These are phyloP conservation scores for Botrytis sinoallii DNA, from an alignment of 2,329 filamentous ascomycete genomes.

Conservation along the genomic window DNA sequence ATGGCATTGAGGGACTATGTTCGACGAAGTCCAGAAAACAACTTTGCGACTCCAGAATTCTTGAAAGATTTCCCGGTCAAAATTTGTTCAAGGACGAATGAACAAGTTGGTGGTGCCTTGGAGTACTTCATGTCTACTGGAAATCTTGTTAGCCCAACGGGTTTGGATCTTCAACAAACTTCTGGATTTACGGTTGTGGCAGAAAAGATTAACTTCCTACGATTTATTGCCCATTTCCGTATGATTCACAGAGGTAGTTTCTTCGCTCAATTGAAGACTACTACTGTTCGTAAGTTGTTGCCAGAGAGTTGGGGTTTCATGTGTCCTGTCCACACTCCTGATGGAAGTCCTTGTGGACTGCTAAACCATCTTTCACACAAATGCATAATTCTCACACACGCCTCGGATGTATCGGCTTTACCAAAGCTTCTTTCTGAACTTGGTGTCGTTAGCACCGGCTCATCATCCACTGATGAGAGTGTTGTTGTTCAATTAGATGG, in stretches of 20 bases:
- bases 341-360: slow-evolving; percentile 91
- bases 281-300: slow-evolving; percentile 89
- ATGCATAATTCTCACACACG: slow-evolving; percentile 79
- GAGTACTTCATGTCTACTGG: slow-evolving; percentile 97
- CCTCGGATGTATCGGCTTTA: slow-evolving; percentile 70
- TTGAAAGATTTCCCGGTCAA: slow-evolving; percentile 72
- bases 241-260: slow-evolving; percentile 99
- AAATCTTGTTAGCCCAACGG: slow-evolving; percentile 86
- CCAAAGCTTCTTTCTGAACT: slow-evolving; percentile 73
- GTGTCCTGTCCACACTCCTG: slow-evolving; percentile 95
- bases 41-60: slow-evolving; percentile 77
- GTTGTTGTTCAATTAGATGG: slow-evolving; percentile 90
- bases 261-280: slow-evolving; percentile 96
- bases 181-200: slow-evolving; percentile 96
- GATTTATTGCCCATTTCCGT: slow-evolving; percentile 97
- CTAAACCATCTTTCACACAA: slow-evolving; percentile 95
- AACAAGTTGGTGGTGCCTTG: slow-evolving; percentile 80
- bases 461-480: slow-evolving; percentile 76
- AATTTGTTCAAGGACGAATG: slow-evolving; percentile 78
- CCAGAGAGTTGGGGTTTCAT: slow-evolving; percentile 98
- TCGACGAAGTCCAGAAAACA: slow-evolving; percentile 55
- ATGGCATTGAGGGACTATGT: slow-evolving; percentile 55
- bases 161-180: slow-evolving; percentile 89
- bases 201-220: slow-evolving; percentile 98
- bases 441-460: slow-evolving; percentile 72